phyloP scores from a whole-genome alignment of 148 eudicot genomes.

The Polygonum maritimum region DNA sequence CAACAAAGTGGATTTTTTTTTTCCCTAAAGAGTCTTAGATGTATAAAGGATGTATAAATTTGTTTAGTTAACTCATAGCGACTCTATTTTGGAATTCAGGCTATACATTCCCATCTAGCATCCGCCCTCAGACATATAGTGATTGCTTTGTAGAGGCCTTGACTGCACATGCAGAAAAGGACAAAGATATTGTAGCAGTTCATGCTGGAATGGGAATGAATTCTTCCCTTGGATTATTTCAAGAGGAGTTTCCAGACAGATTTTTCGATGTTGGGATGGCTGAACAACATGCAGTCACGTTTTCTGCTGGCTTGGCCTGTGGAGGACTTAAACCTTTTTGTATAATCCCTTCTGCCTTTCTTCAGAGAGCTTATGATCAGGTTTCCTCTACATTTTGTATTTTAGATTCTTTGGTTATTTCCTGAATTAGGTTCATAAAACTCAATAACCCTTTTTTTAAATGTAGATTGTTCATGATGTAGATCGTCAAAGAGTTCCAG shows the following conservation, averaged over 20 bases:
- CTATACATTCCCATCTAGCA: conserved; percentile 18
- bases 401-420: not conserved
- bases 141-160: conserved; percentile 66
- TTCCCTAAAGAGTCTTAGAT: not conserved
- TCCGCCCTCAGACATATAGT: conserved; percentile 46
- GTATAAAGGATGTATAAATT: not conserved
- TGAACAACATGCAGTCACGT: conserved; percentile 96
- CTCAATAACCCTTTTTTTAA: not conserved
- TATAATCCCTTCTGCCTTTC: conserved; percentile 77
- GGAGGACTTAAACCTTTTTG: conserved; percentile 93
- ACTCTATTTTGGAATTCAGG: conserved; percentile 24
- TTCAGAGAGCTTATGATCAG: conserved; percentile 95
- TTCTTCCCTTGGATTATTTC: conserved; percentile 43
- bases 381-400: conserved; percentile 23
- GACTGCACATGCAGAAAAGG: conserved; percentile 46
- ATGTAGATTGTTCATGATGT: conserved; percentile 79
- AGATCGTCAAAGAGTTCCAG: conserved; percentile 76
- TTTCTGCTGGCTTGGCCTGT: conserved; percentile 80
- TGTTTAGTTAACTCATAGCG: not conserved
- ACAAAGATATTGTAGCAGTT: conserved; percentile 72
- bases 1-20: not conserved
- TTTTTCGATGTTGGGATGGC: conserved; percentile 94
- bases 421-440: not conserved
- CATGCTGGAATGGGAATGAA: conserved; percentile 80
- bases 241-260: conserved; percentile 52